phyloP scores from a whole-genome alignment of 2,329 filamentous ascomycete species.

The Dothidotthia symphoricarpi region DNA sequence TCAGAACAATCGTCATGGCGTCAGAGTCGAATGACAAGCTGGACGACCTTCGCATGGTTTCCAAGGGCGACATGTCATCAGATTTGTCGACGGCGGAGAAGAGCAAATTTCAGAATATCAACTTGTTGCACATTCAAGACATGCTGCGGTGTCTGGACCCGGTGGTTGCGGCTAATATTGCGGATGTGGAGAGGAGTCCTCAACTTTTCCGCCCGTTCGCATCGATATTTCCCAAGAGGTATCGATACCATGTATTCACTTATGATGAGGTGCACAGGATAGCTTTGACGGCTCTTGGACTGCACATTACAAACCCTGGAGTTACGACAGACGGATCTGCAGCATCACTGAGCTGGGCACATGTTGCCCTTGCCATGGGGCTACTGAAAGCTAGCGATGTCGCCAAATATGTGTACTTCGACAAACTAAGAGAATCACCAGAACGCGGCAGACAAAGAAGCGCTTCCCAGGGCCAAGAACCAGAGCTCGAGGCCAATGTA shows the following conservation, averaged over 20 bases:
- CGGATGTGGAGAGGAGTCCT: conserved; percentile 20
- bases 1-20: conserved; percentile 38
- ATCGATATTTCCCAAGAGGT: conserved; percentile 26
- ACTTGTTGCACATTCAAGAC: conserved; percentile 62
- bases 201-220: conserved; percentile 19
- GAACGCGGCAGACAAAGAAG: neutral
- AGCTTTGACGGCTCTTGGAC: conserved; percentile 53
- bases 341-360: conserved; percentile 39
- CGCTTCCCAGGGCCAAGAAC: conserved; percentile 3
- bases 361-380: conserved; percentile 45
- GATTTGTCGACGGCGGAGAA: conserved; percentile 17
- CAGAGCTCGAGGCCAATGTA: conserved; percentile 6
- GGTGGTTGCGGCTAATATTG: conserved; percentile 21
- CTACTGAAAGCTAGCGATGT: conserved; percentile 49
- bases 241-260: conserved; percentile 53
- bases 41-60: conserved; percentile 12
- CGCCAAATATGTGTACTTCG: conserved; percentile 45
- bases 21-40: conserved; percentile 15
- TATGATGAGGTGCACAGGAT: conserved; percentile 63
- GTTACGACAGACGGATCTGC: conserved; percentile 4
- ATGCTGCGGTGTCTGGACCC: conserved; percentile 56
- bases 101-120: conserved; percentile 50
- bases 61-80: conserved; percentile 6
- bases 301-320: conserved; percentile 24
- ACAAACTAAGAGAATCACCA: conserved; percentile 10